Base-by-base conservation (phyloP, 2,329 filamentous ascomycete species). In the Aspergillus texensis region DNA sequence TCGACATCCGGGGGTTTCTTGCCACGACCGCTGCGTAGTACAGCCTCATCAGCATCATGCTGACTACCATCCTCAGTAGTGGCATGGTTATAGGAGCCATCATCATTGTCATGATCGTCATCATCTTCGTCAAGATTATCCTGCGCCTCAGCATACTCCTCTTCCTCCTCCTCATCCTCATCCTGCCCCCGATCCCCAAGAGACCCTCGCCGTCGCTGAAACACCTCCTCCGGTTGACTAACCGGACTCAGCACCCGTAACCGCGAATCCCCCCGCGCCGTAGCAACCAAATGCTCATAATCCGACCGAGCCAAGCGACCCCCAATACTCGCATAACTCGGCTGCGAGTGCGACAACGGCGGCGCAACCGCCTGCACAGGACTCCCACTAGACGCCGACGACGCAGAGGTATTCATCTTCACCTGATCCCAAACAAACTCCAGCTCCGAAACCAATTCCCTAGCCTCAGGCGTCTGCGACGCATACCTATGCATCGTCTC, bases 401-500 rank as follows among this genome's bases (percentile, higher is more conserved):
- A 61, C 9, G 72, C 75, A 43, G 88, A 78, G 10, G 84, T 87
- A 72, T 94, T 97, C 70, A 90, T 91, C 78, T 95, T 96, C 71
- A 99, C 94, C 77, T 98, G 95, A 71, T 97, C 93, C 95, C 95
- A 99, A 45, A 99, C 94, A 72, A 98, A 99, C 79, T 99, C 95
- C n/a, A 99, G 87, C 78, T 99, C 95, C 11, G 89, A 85, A 43
- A 98, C 94, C 45, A 99, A 85, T 78, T 96, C 94, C 64, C 90
- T 86, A 9, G 93, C 93, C 75, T 97, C 93, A 56, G 79, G 74
- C 0, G 93, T 97, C 46, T 90, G 86, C 50, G 85, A 95, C 57
- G 95, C 95, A 81, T 96, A 98, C 75, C 89, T 88, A 81, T 97
- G 94, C 94, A 99, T 98, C 1, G 94, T 98, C 72, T 94, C 91